Evolutionary conservation across 371 early-diverging fungal genomes (phyloP).

Genomic region (Zopfochytrium polystomum): DNA sequence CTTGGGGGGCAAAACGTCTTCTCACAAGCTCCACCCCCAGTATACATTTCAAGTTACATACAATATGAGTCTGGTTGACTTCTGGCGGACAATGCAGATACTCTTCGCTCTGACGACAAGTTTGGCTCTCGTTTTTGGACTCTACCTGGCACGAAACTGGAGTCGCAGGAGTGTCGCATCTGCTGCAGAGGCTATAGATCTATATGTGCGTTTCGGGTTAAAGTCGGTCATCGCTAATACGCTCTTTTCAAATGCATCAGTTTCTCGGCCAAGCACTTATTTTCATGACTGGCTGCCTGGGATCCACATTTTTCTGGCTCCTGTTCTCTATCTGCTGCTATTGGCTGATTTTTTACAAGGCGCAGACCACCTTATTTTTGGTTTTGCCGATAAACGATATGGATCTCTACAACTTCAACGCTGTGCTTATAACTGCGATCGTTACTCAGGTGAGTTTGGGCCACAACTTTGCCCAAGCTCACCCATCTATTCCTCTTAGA

Average conservation of each 20-base stretch:
- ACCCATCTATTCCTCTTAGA: neutral
- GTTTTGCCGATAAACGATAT: constrained; percentile 31
- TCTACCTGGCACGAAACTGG: constrained; percentile 40
- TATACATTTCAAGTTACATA: constrained; percentile 34
- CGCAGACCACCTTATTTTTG: constrained; percentile 34
- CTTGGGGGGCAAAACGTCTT: no score
- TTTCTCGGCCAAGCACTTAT: constrained; percentile 32
- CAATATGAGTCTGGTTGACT: constrained; percentile 19
- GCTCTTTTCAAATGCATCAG: constrained; percentile 20
- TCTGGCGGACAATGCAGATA: constrained; percentile 32
- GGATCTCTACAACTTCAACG: constrained; percentile 32
- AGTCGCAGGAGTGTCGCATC: constrained; percentile 38
- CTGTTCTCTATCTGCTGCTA: constrained; percentile 35
- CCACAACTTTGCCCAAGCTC: neutral
- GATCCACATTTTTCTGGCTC: constrained; percentile 34
- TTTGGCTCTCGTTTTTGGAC: constrained; percentile 25
- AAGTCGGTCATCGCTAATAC: no score
- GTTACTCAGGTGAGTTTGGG: constrained; percentile 29
- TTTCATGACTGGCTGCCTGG: constrained; percentile 34
- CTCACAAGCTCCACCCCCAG: constrained; percentile 9
- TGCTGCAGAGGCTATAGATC: constrained; percentile 38
- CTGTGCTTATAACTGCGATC: constrained; percentile 22
- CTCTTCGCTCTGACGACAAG: constrained; percentile 33
- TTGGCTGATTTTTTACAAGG: constrained; percentile 47
- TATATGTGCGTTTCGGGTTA: constrained; percentile 38